These are phyloP conservation scores for Flaveria robusta DNA, from an alignment of 129 eudicot genomes.

Conservation along the genomic window DNA sequence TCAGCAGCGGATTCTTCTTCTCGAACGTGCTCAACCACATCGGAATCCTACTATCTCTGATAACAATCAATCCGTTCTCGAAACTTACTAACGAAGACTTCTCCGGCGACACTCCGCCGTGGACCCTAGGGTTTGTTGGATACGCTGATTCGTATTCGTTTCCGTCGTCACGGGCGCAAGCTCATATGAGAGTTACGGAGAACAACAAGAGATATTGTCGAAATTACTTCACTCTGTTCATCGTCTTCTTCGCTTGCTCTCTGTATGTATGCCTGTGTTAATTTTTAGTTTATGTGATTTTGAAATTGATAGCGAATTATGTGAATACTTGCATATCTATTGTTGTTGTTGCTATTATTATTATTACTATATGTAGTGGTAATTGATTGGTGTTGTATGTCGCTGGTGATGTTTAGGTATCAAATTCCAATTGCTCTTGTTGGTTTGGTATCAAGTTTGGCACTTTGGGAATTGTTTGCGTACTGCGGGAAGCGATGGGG, in stretches of 20 bases:
- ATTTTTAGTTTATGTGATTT: neutral
- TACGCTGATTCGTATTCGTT: conserved; percentile 61
- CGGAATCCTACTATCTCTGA: conserved; percentile 64
- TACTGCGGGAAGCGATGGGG: conserved; percentile 66
- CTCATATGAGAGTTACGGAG: conserved; percentile 78
- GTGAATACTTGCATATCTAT: neutral
- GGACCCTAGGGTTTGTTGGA: conserved; percentile 77
- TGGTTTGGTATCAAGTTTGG: conserved; percentile 76
- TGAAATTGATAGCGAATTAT: neutral
- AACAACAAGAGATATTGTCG: conserved; percentile 80
- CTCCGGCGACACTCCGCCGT: conserved; percentile 63
- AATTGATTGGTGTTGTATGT: conserved; percentile 10
- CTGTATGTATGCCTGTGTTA: conserved; percentile 45
- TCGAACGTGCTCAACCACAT: conserved; percentile 41
- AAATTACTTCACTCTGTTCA: conserved; percentile 66
- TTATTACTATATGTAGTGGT: neutral
- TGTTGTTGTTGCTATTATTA: neutral
- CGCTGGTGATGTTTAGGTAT: conserved; percentile 57
- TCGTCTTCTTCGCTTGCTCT: conserved; percentile 83
- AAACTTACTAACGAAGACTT: conserved; percentile 75
- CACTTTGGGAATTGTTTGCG: conserved; percentile 78
- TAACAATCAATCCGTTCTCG: conserved; percentile 79
- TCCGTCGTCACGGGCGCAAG: conserved; percentile 80
- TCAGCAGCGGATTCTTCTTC: conserved; percentile 37
- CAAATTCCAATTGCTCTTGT: conserved; percentile 88